These are phyloP conservation scores for Metschnikowia continentalis DNA, from an alignment of 805 yeast species.

Conservation along the genomic window DNA sequence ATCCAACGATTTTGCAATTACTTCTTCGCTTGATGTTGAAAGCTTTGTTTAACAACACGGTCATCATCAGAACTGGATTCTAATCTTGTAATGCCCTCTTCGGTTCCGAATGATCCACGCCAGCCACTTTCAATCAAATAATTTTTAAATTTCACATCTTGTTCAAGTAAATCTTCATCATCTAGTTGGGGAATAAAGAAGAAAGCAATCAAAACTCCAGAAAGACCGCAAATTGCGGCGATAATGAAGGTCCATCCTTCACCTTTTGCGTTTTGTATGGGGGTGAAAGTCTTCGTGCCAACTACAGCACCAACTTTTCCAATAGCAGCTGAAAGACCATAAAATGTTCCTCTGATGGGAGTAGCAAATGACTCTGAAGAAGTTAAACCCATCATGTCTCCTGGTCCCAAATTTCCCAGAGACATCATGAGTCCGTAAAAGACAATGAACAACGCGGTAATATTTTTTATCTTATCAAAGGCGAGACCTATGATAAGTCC, in stretches of 20 bases:
- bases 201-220: constrained; percentile 57
- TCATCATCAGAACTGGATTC: constrained; percentile 13
- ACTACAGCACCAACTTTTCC: constrained; percentile 86
- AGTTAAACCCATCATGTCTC: constrained; percentile 67
- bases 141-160: constrained; percentile 59
- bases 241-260: constrained; percentile 73
- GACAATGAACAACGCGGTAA: constrained; percentile 60
- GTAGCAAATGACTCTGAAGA: constrained; percentile 68
- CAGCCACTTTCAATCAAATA: constrained; percentile 60
- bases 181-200: constrained; percentile 63
- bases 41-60: constrained; percentile 5
- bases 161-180: constrained; percentile 65
- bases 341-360: constrained; percentile 70
- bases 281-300: constrained; percentile 69
- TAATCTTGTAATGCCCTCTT: constrained; percentile 13
- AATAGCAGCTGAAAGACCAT: constrained; percentile 73
- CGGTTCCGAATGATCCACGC: constrained; percentile 43
- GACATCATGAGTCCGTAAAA: constrained; percentile 72
- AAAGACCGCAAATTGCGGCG: constrained; percentile 67
- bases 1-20: neutral
- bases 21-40: neutral
- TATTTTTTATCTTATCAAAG: constrained; percentile 51
- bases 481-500: constrained; percentile 70
- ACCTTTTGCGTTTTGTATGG: constrained; percentile 62
- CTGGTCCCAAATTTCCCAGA: constrained; percentile 75